Evolutionary conservation across 2,329 filamentous ascomycete genomes (phyloP).

Genomic region (Aspergillus caelatus): DNA sequence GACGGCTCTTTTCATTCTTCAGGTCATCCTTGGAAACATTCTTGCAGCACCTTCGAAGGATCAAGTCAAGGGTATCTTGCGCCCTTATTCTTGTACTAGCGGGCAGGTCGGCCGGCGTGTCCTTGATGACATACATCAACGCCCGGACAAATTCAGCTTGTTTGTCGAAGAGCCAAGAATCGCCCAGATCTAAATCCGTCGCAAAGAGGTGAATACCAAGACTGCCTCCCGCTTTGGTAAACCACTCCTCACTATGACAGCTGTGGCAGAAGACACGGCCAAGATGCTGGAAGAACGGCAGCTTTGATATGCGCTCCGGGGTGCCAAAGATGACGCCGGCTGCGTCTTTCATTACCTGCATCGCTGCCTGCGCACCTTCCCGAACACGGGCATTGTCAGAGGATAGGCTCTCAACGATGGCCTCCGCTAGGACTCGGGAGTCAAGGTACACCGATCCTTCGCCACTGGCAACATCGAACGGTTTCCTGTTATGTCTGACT

Average conservation of each 20-base stretch:
- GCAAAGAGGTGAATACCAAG: conserved; percentile 87
- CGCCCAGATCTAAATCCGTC: conserved; percentile 80
- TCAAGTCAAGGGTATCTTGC: conserved; percentile 77
- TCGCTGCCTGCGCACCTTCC: conserved; percentile 77
- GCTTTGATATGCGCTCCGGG: conserved; percentile 68
- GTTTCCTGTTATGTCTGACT: conserved; percentile 72
- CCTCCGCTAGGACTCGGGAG: conserved; percentile 82
- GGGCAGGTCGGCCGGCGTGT: conserved; percentile 92
- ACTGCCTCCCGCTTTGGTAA: conserved; percentile 91
- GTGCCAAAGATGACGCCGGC: conserved; percentile 78
- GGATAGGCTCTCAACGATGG: conserved; percentile 84
- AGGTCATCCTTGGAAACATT: conserved; percentile 79
- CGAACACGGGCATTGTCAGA: conserved; percentile 81
- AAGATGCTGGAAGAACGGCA: conserved; percentile 84
- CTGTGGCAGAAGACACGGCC: conserved; percentile 87
- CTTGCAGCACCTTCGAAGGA: conserved; percentile 78
- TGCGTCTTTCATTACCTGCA: conserved; percentile 76
- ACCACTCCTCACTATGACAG: conserved; percentile 98
- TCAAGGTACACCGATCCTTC: conserved; percentile 88
- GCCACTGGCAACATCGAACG: conserved; percentile 82
- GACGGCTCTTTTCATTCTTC: conserved; percentile 64
- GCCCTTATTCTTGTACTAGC: conserved; percentile 84
- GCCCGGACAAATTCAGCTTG: conserved; percentile 87
- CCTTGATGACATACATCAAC: conserved; percentile 97
- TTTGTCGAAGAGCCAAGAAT: conserved; percentile 77